Evolutionary conservation across 495 filamentous ascomycete species (phyloP), one percentile per base, ranked within the genome.

Genomic region (Daldinia grandis): DNA sequence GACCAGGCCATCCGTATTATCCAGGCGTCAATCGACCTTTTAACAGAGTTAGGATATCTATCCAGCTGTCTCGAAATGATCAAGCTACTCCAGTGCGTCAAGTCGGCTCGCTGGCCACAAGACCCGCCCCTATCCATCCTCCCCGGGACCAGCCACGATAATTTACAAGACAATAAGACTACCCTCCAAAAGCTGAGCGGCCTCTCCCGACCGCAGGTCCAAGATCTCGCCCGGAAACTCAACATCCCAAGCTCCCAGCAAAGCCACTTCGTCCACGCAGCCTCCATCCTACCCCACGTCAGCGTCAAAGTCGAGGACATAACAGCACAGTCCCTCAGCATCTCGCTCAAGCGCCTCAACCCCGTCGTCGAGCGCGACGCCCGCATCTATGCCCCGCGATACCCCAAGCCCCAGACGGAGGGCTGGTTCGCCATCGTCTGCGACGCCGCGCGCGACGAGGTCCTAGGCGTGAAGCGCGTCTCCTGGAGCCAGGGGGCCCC

Each of bases 1-100:
- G 95, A 99, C 80, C 95, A 99, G 74, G 91, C 92, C 25, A 95
- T 99, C 66, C 95, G 95, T 88, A 93, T 99, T 76, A 90, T 98
- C 61, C 90, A 90, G 76, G 95, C 95, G 12, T 90, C 90, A 8
- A 95, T 98, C 65, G 95, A 99, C 74, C 90, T 97, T 15, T 85
- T 99, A 72, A 91, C 96, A n/a, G 95, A 99, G 78, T 78, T 98
- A 1, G 93, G 93, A 19, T 90, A 91, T 75, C 80, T 92, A 2
- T 88, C 87, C 15, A 92, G 90, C 53, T 91, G 87, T 71, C 82
- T 86, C 28, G 87, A 87, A 80, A 92, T 97, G 86, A 91, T 98
- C 69, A 90, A 85, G 44, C 86, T 99, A 0, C 87, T 99, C 21
- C 92, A 97, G 74, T 92, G 89, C 74, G 90, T 98, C 81, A 98